A percentile compares a stretch with the other conserved stretches of the same genome.
These are phyloP conservation scores for Diaporthe capsici DNA, from an alignment of 2,329 filamentous ascomycete species.

Conservation along the genomic window DNA sequence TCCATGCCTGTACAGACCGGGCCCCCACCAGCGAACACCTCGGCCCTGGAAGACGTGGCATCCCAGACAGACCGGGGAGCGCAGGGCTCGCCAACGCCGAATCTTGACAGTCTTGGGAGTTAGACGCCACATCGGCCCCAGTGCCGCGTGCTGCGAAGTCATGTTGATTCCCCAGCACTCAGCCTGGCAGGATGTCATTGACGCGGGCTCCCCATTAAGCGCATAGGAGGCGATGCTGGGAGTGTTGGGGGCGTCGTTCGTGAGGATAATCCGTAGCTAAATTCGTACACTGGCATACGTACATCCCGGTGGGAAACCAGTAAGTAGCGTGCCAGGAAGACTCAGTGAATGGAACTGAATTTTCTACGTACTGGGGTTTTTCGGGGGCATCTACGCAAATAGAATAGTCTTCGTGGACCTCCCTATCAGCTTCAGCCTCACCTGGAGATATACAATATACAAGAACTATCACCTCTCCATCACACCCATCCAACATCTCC, in stretches of 20 bases:
- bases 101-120: neutral
- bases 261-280: neutral
- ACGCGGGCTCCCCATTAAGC: neutral
- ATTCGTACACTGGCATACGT: neutral
- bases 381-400: neutral
- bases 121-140: slow-evolving; percentile 8
- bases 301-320: neutral
- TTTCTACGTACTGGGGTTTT: neutral
- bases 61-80: slow-evolving; percentile 6
- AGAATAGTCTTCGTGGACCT: neutral
- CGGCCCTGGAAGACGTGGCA: slow-evolving; percentile 10
- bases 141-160: neutral
- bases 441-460: neutral
- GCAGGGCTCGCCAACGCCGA: slow-evolving; percentile 17
- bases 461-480: neutral
- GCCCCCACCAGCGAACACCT: neutral
- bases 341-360: neutral
- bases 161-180: neutral
- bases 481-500: neutral
- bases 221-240: neutral
- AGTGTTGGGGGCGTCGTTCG: neutral
- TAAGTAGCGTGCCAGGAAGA: neutral
- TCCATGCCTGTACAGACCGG: neutral
- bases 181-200: neutral
- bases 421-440: neutral